A percentile compares a stretch with the other conserved stretches of the same genome.
These are phyloP conservation scores for Tetrahymena elliotti DNA, from an alignment of 73 alveolate genomes.

Conservation along the genomic window DNA sequence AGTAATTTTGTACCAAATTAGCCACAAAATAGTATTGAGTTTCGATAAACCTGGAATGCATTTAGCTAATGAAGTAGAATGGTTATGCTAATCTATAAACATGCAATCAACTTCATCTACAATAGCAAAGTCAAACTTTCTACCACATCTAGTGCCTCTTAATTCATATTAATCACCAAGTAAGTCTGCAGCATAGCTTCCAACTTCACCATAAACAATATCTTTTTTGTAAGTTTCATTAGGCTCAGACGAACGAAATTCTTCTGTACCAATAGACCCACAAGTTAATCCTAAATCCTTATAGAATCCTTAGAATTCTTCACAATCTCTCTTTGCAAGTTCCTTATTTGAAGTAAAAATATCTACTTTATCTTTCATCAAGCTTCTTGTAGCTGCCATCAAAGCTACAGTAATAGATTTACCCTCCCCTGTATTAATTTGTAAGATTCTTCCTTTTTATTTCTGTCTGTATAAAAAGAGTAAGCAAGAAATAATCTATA, in stretches of 20 bases:
- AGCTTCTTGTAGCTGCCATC: not conserved
- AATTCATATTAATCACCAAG: not conserved
- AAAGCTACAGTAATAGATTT: not conserved
- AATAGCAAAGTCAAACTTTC: not conserved
- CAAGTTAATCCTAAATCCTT: not conserved
- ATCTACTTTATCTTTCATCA: not conserved
- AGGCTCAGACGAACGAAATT: not conserved
- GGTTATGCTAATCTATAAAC: not conserved
- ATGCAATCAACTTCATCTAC: not conserved
- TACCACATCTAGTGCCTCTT: not conserved
- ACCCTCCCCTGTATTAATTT: not conserved
- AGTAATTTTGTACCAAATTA: not conserved
- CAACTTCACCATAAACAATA: not conserved
- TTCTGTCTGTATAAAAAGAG: not conserved
- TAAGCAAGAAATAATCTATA: not conserved
- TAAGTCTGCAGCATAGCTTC: not conserved
- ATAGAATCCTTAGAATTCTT: not conserved
- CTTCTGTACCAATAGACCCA: not conserved
- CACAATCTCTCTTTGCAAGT: not conserved
- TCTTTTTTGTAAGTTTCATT: not conserved
- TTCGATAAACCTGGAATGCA: not conserved
- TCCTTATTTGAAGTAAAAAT: not conserved
- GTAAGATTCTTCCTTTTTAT: not conserved
- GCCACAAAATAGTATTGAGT: not conserved
- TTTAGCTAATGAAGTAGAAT: not conserved